Percentiles rank a stretch among this genome's conserved stretches.
phyloP scores from a whole-genome alignment of 2,329 filamentous ascomycete genomes.

The Trichothecium sympodiale region DNA sequence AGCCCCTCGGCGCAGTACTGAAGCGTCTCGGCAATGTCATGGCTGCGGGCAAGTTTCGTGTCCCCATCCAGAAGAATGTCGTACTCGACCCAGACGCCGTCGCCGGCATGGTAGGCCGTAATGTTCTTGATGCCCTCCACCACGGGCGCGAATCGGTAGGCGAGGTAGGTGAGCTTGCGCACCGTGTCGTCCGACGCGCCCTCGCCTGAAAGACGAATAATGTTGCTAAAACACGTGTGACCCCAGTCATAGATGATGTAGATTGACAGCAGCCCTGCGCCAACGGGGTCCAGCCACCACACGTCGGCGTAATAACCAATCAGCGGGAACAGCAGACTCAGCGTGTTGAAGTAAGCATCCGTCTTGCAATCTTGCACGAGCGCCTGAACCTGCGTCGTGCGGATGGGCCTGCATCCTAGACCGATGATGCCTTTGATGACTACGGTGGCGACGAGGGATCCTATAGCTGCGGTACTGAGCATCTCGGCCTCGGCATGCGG shows the following conservation, averaged over 20 bases:
- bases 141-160: conserved; percentile 20
- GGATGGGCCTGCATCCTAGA: conserved; percentile 71
- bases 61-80: conserved; percentile 19
- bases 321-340: conserved; percentile 78
- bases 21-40: conserved; percentile 21
- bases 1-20: conserved; percentile 22
- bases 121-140: conserved; percentile 21
- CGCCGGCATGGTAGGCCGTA: conserved; percentile 20
- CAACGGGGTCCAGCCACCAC: conserved; percentile 57
- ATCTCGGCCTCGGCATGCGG: conserved; percentile 37
- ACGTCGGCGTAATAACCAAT: conserved; percentile 44
- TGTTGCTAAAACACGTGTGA: conserved; percentile 31
- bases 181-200: conserved; percentile 16
- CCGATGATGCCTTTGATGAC: conserved; percentile 72
- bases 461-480: conserved; percentile 16
- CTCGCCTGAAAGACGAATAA: conserved; percentile 19
- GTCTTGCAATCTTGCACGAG: conserved; percentile 38
- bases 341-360: conserved; percentile 79
- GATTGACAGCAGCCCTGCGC: conserved; percentile 50
- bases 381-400: conserved; percentile 73
- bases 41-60: conserved; percentile 17
- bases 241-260: conserved; percentile 63
- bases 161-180: conserved; percentile 20
- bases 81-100: conserved; percentile 22
- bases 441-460: conserved; percentile 59